phyloP scores from a whole-genome alignment of 257 asterid genomes.

The Solanum pimpinellifolium region DNA sequence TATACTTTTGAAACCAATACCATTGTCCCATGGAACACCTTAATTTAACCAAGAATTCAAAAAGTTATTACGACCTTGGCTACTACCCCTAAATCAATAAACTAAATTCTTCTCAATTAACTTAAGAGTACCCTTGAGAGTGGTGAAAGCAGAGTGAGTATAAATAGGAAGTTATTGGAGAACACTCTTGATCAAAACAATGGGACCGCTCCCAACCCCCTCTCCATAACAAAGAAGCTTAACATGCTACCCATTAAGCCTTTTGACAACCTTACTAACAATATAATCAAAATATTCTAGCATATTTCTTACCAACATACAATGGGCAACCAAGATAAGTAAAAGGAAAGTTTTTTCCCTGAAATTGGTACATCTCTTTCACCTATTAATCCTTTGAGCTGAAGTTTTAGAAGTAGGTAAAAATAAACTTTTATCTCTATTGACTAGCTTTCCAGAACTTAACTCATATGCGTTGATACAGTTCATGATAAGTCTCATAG shows the following conservation, averaged over 20 bases:
- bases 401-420: not conserved
- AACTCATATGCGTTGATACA: not conserved
- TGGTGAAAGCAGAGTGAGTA: not conserved
- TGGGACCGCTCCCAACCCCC: no score
- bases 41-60: not conserved
- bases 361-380: not conserved
- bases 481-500: not conserved
- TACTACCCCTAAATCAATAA: not conserved
- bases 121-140: not conserved
- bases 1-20: not conserved
- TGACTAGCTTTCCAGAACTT: not conserved
- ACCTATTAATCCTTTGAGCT: not conserved
- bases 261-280: no score
- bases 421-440: not conserved
- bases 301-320: not conserved
- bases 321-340: not conserved
- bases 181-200: no score
- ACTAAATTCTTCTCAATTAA: no score
- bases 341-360: not conserved
- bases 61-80: not conserved
- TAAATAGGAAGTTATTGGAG: not conserved
- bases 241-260: no score
- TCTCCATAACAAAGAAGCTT: no score
- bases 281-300: no score
- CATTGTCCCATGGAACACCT: not conserved